Evolutionary conservation across 345 rosid species (phyloP), one percentile per base, ranked within the genome.

Genomic region (Aquilaria sinensis): DNA sequence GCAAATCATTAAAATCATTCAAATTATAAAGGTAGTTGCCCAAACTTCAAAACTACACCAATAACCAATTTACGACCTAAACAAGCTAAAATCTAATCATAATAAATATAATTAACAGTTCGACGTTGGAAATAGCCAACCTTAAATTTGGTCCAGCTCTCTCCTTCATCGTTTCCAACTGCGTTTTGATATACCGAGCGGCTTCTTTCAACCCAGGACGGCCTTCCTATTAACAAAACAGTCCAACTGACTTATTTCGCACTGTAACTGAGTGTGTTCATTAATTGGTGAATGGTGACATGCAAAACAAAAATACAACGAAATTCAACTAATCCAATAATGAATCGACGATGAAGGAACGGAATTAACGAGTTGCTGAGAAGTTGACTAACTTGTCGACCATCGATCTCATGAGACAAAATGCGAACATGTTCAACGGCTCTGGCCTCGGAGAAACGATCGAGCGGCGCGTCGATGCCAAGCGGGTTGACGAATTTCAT

Each of bases 381-480:
- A 56, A 23, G 6, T 56, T 23, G 65, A 74, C 82, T 75, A 64
- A 94, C 97, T 83, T 94, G 99, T 15, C 99, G 99, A 62, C 79
- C 88, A n/a, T 69, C 83, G 78, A 84, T 87, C 69, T 87, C 90
- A 34, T 79, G 74, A 0, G 91, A 63, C 65, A 90, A 76, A 15
- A 82, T 83, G 14, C 96, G 95, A 73, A 94, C 84, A 58, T 90
- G 99, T 54, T 87, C 75, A 47, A 94, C 58, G 47, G 99, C 99
- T 79, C 99, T 77, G 41, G 89, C 97, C 74, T 85, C 96, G 56
- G 99, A 88, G 80, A 94, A 94, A 2, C 90, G 96, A 74, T 90
- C 88, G n/a, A 77, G 81, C 45, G 99, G 92, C 3, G 97, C 96
- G 76, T 88, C 83, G 33, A 64, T n/a, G 12, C 68, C 87, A 33